phyloP scores from a whole-genome alignment of 1,139 yeast species.

The Protomyces pachydermus region DNA sequence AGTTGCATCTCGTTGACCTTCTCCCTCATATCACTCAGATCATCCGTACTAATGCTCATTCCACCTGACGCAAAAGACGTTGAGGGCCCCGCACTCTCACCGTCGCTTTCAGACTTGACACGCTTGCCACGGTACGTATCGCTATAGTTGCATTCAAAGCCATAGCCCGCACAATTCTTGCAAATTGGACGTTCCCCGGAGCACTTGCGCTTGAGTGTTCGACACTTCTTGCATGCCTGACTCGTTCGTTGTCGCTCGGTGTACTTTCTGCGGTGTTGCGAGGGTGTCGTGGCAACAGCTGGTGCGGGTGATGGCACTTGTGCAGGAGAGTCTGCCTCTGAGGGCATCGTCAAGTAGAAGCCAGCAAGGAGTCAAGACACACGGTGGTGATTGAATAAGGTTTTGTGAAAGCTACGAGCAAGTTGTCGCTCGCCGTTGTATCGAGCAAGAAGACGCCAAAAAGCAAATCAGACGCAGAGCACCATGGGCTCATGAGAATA shows the following conservation, averaged over 20 bases:
- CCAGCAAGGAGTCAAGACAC: too few species aligned
- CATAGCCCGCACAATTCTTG: constrained; percentile 25
- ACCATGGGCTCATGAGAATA: background rate
- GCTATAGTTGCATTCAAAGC: constrained; percentile 13
- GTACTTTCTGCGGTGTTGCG: constrained; percentile 14
- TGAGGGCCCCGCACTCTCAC: constrained; percentile 1
- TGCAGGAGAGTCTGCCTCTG: background rate
- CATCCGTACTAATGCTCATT: background rate
- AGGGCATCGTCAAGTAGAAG: background rate
- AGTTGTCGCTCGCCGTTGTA: too few species aligned
- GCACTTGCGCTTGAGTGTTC: constrained; percentile 24
- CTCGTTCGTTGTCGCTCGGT: constrained; percentile 25
- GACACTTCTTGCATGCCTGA: constrained; percentile 25
- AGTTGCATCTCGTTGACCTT: background rate
- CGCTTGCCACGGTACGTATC: constrained; percentile 24
- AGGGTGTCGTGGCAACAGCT: background rate
- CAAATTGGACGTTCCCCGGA: constrained; percentile 22
- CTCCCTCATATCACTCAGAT: background rate
- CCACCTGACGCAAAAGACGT: background rate
- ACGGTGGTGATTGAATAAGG: too few species aligned
- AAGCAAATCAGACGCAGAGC: too few species aligned
- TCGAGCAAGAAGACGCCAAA: too few species aligned
- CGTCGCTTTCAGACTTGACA: constrained; percentile 17
- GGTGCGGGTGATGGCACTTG: background rate
- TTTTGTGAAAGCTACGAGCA: too few species aligned